Evolutionary conservation across 2,329 filamentous ascomycete genomes (phyloP), one percentile per base, ranked within the genome.

Genomic region (Podosphaera aphanis): DNA sequence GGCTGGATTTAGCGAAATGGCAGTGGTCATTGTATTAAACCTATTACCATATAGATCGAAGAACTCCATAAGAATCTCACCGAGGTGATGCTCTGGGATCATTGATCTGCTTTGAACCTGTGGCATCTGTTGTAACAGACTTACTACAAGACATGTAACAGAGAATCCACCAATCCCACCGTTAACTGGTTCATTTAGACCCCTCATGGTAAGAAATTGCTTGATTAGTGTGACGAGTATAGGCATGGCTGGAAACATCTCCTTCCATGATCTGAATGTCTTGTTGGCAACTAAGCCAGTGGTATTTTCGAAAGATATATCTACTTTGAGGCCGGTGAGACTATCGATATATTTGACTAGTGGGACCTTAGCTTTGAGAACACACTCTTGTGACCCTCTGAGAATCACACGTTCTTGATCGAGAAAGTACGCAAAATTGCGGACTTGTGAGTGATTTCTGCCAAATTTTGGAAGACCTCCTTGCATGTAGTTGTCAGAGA

Each of bases 151-250:
- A 64, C 90, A 98, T 47, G 88, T 94, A 51, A 93, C 80, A 1
- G 85, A 83, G 59, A 94, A 95, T 2, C 90, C 90, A 46, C 90
- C 90, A 45, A 98, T 75, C 2, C 90, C 90, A 47, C 90, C 90
- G 49, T 77, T 83, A 36, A 83, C 80, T 3, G 93, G 86, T 61
- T 98, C 90, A 54, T 94, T 94, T 45, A 94, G 67, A 0, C 79
- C 83, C 49, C 85, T 76, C 74, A 98, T 92, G 33, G 81, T 69
- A 21, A 98, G 66, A 49, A 92, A 86, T 53, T 98, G 90, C 64
- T 98, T 98, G 62, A 98, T 72, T 21, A 95, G 60, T 0, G 84
- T 79, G 33, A 93, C 83, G 20, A 98, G 66, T 36, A 83, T 73
- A 0, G 84, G 81, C 83, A 95, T 86, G 7, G 77, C 75, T 0